phyloP scores from a whole-genome alignment of 495 filamentous ascomycete species.

The Tuber calosporum region DNA sequence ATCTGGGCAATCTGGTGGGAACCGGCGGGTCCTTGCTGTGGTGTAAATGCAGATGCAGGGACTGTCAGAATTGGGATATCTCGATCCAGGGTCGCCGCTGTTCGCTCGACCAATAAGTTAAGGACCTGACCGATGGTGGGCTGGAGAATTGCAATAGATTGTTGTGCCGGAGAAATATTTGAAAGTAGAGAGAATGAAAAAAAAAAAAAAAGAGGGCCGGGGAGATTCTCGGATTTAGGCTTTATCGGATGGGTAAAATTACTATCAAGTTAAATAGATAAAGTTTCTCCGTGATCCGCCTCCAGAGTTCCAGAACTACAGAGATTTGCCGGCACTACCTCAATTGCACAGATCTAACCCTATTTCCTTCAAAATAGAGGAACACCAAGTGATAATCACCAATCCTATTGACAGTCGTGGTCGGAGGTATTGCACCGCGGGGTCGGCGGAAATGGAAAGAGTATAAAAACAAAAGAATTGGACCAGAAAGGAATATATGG shows the following conservation, averaged over 20 bases:
- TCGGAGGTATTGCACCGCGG: neutral
- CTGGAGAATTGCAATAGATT: constrained; percentile 6
- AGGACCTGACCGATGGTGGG: constrained; percentile 9
- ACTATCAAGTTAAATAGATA: neutral
- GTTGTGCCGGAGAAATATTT: constrained; percentile 6
- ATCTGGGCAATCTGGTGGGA: constrained; percentile 5
- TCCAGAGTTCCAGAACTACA: constrained; percentile 13
- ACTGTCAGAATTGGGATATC: neutral
- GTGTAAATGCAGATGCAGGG: constrained; percentile 11
- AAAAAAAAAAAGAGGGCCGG: neutral
- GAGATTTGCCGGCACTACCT: constrained; percentile 9
- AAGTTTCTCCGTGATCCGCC: neutral
- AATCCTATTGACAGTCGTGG: neutral
- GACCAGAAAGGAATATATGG: neutral
- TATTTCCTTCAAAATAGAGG: constrained; percentile 14
- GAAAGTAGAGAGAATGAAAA: neutral
- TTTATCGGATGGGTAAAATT: neutral
- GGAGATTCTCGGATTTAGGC: neutral
- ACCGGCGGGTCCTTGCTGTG: neutral
- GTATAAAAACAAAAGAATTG: neutral
- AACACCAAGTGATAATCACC: neutral
- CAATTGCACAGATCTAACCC: constrained; percentile 14
- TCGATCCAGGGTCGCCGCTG: neutral
- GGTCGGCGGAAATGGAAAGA: constrained; percentile 4
- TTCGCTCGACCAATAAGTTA: neutral